Evolutionary conservation across 2,329 filamentous ascomycete species (phyloP), one percentile per base, ranked within the genome.

Genomic region (Claviceps arundinis): DNA sequence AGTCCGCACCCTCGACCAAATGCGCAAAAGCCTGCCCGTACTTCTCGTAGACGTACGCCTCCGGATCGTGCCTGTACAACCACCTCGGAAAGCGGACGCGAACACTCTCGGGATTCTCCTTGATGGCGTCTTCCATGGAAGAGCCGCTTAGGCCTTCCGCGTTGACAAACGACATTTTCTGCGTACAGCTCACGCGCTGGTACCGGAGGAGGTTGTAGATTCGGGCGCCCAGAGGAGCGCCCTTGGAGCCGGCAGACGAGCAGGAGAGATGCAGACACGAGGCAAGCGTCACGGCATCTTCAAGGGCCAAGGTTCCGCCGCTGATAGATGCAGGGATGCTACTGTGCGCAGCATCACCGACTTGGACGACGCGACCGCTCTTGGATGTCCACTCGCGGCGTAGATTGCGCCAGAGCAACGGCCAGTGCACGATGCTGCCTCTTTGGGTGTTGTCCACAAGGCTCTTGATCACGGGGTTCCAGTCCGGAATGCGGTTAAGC

Each of bases 291-390:
- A 57, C 37, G 8, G 54, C 57, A 37, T 60, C 59, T 37, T 61
- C 59, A 4, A 61, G 48, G 2, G 57, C 58, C 22, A 54, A 53
- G 0, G 56, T 60, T 1, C 55, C 59, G 5, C 59, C 59, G 34
- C 52, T 56, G 1, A 41, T 55, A 5, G 58, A 58, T 2, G 56
- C 54, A 1, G 59, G 59, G 0, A 58, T 50, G 40, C 58, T 58
- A 13, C 50, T 51, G 40, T 61, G 59, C 0, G 59, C 58, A 9
- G 50, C 48, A 45, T 60, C 59, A 8, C 58, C 59, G 0, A 61
- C 42, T 49, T 59, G 56, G 13, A 60, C 47, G 37, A 61, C 52
- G 2, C 56, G 52, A 4, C 56, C 57, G 1, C 34, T 48, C 0
- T 44, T 47, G 1, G 55, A 56, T 3, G 54, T 55, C 57, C 57